phyloP scores from a whole-genome alignment of 768 basidiomycete species.

The Kwoniella dendrophila region DNA sequence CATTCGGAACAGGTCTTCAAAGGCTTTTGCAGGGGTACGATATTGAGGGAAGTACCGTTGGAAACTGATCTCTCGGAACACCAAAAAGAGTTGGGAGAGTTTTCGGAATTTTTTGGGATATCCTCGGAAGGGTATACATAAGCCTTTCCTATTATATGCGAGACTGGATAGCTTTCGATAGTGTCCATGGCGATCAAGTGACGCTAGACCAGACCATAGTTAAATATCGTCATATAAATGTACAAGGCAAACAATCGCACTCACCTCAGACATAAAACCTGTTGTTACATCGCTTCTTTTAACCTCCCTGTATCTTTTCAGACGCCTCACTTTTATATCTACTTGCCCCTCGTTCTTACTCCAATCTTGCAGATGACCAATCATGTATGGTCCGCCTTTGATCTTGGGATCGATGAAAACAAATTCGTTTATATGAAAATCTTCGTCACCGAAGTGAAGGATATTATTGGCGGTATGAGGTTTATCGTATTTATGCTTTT shows the following conservation, averaged over 20 bases:
- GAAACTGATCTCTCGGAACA: background rate
- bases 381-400: slow-evolving; percentile 10
- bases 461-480: background rate
- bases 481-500: background rate
- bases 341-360: background rate
- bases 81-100: background rate
- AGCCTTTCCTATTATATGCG: background rate
- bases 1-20: background rate
- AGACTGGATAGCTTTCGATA: background rate
- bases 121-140: background rate
- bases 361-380: slow-evolving; percentile 20
- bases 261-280: background rate
- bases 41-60: background rate
- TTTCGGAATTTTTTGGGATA: background rate
- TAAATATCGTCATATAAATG: no score
- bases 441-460: background rate
- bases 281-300: background rate
- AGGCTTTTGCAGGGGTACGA: background rate
- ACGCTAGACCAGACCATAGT: background rate
- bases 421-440: slow-evolving; percentile 20
- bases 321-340: background rate
- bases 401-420: slow-evolving; percentile 20
- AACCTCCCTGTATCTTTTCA: slow-evolving; percentile 1
- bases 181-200: slow-evolving; percentile 1
- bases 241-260: no score